Conservation (phyloP, 208 protist species). For the Phytomonas sp. region DNA sequence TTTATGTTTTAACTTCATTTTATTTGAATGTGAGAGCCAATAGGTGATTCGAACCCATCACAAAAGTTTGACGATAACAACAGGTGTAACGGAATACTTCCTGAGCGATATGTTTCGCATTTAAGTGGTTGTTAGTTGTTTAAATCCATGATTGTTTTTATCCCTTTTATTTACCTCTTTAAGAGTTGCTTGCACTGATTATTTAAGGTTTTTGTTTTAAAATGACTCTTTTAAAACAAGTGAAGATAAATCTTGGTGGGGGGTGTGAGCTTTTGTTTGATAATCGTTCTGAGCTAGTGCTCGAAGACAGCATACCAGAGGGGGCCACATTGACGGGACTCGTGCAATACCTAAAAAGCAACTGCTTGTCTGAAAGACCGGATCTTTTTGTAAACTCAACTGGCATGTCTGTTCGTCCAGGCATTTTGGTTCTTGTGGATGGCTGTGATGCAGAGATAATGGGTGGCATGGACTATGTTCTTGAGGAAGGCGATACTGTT, state of each 20-base stretch:
- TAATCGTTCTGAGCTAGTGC: slow-evolving; percentile 26
- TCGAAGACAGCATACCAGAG: slow-evolving; percentile 28
- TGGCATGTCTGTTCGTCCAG: slow-evolving; percentile 67
- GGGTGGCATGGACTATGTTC: slow-evolving; percentile 67
- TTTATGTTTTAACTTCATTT: too few species aligned
- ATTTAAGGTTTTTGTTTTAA: slow-evolving; percentile 3
- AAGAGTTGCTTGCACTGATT: background rate
- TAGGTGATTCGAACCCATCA: too few species aligned
- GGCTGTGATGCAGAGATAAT: slow-evolving; percentile 89
- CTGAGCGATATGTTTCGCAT: background rate
- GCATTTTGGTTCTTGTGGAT: slow-evolving; percentile 92
- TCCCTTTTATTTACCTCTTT: background rate
- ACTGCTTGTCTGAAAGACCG: slow-evolving; percentile 58
- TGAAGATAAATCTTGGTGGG: slow-evolving; percentile 38
- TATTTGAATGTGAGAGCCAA: too few species aligned
- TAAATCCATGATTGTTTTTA: background rate
- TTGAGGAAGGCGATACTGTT: slow-evolving; percentile 81
- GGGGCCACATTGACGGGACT: slow-evolving; percentile 38
- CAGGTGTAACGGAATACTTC: background rate
- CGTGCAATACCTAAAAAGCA: slow-evolving; percentile 35
- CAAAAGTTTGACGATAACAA: too few species aligned
- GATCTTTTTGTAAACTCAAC: slow-evolving; percentile 70
- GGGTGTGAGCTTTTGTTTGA: slow-evolving; percentile 82
- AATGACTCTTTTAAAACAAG: background rate
- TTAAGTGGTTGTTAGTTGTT: background rate